Evolutionary conservation across 2,329 filamentous ascomycete genomes (phyloP), one percentile per base, ranked within the genome.

Genomic region (Trichoderma sp.): DNA sequence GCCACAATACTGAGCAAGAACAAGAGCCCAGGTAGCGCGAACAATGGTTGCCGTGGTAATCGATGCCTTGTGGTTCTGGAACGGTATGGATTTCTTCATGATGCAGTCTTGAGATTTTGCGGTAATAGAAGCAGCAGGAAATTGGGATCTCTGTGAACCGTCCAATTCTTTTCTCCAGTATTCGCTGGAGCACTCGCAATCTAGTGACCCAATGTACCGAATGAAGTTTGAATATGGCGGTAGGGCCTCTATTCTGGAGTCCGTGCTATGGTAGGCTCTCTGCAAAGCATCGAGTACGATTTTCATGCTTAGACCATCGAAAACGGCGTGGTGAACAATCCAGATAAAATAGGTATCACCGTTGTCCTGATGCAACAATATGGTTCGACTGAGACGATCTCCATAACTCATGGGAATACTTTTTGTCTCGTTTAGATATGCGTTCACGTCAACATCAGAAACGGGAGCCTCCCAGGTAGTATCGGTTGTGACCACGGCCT

Each of bases 161-260:
- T 67, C 42, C 5, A 72, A 61, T 25, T 69, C 61, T 9, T 48
- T 64, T 13, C 50, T 70, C 71, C 70, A 72, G 54, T 65, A 72
- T 3, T 54, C 13, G 12, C 29, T 32, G 9, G 67, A 64, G 17
- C 2, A 13, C 1, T 65, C 32, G 5, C 19, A 45, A 19, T 68
- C 52, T 5, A 64, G 58, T 8, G 35, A 54, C 17, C 45, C 48
- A 29, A 56, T 25, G 19, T 64, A 67, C 19, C 37, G 48, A 27
- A 64, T 48, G 22, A 45, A 64, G 37, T 45, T 59, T 12, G 56
- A 34, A 19, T 67, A 67, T 25, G 64, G 64, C 2, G 53, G 29
- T 15, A 52, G 12, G 25, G 12, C 2, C 25, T 53, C 48, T 8
- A 34, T 29, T 1, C 6, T 34, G 1, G 13, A 39, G n/a, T 29